Evolutionary conservation across 495 filamentous ascomycete genomes (phyloP).

Genomic region (Pyrenula aspistea): DNA sequence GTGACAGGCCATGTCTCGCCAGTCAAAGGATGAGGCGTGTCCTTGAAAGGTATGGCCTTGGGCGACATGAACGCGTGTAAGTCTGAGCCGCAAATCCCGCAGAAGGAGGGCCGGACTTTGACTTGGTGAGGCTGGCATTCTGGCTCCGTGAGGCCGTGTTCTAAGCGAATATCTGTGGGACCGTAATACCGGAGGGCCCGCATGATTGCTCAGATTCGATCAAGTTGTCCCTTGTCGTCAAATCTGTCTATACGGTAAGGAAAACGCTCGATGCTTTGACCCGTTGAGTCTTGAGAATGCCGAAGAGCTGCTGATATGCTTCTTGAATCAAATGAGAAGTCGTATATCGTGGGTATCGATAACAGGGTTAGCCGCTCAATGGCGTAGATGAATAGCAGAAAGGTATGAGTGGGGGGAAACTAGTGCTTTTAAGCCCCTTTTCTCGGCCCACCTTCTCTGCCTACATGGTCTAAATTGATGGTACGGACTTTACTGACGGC

Average conservation of each 20-base stretch:
- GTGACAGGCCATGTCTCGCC: conserved; percentile 32
- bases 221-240: not conserved
- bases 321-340: not conserved
- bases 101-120: conserved; percentile 18
- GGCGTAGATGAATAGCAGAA: not conserved
- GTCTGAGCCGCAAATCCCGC: conserved; percentile 18
- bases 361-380: too few species aligned
- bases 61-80: conserved; percentile 37
- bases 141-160: conserved; percentile 20
- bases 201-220: conserved; percentile 12
- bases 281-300: not conserved
- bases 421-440: too few species aligned
- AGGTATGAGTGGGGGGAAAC: not conserved
- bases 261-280: not conserved
- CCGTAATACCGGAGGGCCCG: conserved; percentile 27
- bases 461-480: too few species aligned
- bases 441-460: too few species aligned
- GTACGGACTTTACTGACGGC: too few species aligned
- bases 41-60: conserved; percentile 21
- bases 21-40: conserved; percentile 35
- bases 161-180: conserved; percentile 28
- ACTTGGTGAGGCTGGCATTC: conserved; percentile 12
- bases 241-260: not conserved
- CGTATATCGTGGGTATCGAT: too few species aligned
- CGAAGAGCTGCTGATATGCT: not conserved